A percentile compares a stretch with the other conserved stretches of the same genome.
phyloP scores from a whole-genome alignment of 225 moss, liverwort and hornwort genomes.

The Sphagnum tenellum region DNA sequence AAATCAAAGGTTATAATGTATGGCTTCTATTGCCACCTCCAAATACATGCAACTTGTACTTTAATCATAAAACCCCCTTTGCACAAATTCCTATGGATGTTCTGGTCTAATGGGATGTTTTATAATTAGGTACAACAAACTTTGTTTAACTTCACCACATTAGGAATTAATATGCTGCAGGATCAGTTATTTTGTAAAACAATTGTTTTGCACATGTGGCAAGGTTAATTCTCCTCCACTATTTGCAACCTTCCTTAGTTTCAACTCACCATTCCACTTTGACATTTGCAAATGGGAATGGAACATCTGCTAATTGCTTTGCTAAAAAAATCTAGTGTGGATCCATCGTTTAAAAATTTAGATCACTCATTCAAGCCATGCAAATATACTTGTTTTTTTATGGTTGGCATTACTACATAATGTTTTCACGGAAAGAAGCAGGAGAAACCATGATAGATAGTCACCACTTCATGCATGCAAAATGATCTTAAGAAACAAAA shows the following conservation, averaged over 20 bases:
- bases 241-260: slow-evolving; percentile 49
- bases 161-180: slow-evolving; percentile 61
- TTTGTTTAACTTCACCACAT: slow-evolving; percentile 38
- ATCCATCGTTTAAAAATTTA: slow-evolving; percentile 31
- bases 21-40: background rate
- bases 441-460: no score
- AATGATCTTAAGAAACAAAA: no score
- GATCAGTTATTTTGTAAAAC: slow-evolving; percentile 76
- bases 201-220: slow-evolving; percentile 75
- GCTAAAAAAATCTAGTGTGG: slow-evolving; percentile 35
- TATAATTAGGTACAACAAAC: no score
- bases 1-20: background rate
- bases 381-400: no score
- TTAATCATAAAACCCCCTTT: no score
- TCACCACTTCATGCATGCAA: no score
- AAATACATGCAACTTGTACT: no score
- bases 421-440: no score
- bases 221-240: slow-evolving; percentile 71
- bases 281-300: slow-evolving; percentile 74
- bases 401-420: no score
- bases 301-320: slow-evolving; percentile 30
- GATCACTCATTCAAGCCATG: no score
- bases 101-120: no score
- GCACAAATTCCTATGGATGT: no score
- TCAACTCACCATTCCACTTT: slow-evolving; percentile 46